Evolutionary conservation across 2,329 filamentous ascomycete genomes (phyloP).

Genomic region (Fusarium chaquense): DNA sequence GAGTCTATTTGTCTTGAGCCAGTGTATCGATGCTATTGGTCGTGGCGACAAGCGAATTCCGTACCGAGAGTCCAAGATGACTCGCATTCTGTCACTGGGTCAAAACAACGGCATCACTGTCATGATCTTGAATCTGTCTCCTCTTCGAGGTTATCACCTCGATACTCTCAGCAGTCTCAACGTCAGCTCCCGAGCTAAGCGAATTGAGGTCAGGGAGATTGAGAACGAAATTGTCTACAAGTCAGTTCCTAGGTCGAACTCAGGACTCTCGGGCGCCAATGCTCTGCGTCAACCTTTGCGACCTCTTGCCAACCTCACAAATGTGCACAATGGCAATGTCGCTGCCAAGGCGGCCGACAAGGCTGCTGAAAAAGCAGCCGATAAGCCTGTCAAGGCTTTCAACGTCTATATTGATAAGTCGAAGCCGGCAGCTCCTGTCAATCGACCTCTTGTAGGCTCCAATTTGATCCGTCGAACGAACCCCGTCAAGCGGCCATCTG

Average conservation of each 20-base stretch:
- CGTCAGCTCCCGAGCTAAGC: slow-evolving; percentile 94
- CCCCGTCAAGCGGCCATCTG: slow-evolving; percentile 58
- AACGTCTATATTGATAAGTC: slow-evolving; percentile 84
- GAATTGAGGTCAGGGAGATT: slow-evolving; percentile 94
- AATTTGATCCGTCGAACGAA: slow-evolving; percentile 50
- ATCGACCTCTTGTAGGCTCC: slow-evolving; percentile 52
- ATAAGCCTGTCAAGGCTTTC: slow-evolving; percentile 85
- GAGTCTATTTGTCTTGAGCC: slow-evolving; percentile 91
- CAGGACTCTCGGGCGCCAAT: slow-evolving; percentile 55
- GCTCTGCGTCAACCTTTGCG: slow-evolving; percentile 79
- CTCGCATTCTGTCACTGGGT: slow-evolving; percentile 87
- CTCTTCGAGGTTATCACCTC: slow-evolving; percentile 90
- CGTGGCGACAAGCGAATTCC: slow-evolving; percentile 81
- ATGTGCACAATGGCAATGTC: slow-evolving; percentile 72
- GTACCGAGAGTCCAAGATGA: slow-evolving; percentile 97
- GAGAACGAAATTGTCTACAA: slow-evolving; percentile 95
- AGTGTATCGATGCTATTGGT: slow-evolving; percentile 95
- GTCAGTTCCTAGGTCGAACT: slow-evolving; percentile 71
- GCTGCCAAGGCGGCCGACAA: slow-evolving; percentile 60
- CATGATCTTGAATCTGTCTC: slow-evolving; percentile 96
- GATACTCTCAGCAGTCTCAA: slow-evolving; percentile 95
- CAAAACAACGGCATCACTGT: slow-evolving; percentile 96
- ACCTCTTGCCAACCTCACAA: slow-evolving; percentile 80
- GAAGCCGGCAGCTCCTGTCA: slow-evolving; percentile 58
- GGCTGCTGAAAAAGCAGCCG: slow-evolving; percentile 45